Base-by-base conservation (phyloP, 169 alveolate genomes). In the Plasmodium gaboni region DNA sequence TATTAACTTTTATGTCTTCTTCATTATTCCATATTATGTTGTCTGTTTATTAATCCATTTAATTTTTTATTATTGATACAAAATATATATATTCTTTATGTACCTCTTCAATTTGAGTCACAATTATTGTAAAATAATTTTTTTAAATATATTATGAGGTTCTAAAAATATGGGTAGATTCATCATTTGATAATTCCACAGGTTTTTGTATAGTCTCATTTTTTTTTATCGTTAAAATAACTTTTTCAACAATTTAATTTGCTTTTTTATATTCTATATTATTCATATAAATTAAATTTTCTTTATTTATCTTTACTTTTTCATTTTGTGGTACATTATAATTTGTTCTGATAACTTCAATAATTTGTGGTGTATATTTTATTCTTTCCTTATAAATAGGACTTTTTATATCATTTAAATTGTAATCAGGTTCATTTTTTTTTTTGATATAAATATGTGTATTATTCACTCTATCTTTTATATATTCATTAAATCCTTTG, bases 251-350 rank as follows among this genome's bases (percentile, higher is more conserved):
- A 73, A 51, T 42, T 22, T 17, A 7, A 73, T 46, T 19, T 73
- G 28, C 15, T 57, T 73, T 73, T 53, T n/a, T 44, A 55, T 44
- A 53, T 73, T 57, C 17, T 28, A 59, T 73, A 55, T 22, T 73
- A 19, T 46, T 53, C 53, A 26, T 73, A 73, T 22, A 13, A 17
- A 73, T 46, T 55, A 73, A 51, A 55, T 55, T 24, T 59, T 57
- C 71, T 55, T 19, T 53, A 53, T 13, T 19, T 73, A 28, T 73
- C n/a, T 46, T 55, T 44, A 28, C 38, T 44, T 28, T 73, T 53
- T 73, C 71, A 5, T n/a, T 42, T 46, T 73, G 53, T 57, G 86
- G 86, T 46, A 73, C 59, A 28, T 73, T 24, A 61, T 55, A 46
- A 63, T 19, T 24, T 61, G 19, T 55, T 73, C 12, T 69, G 44